Conservation (phyloP, 2,329 filamentous ascomycete genomes). For the Orbilia javanica region DNA sequence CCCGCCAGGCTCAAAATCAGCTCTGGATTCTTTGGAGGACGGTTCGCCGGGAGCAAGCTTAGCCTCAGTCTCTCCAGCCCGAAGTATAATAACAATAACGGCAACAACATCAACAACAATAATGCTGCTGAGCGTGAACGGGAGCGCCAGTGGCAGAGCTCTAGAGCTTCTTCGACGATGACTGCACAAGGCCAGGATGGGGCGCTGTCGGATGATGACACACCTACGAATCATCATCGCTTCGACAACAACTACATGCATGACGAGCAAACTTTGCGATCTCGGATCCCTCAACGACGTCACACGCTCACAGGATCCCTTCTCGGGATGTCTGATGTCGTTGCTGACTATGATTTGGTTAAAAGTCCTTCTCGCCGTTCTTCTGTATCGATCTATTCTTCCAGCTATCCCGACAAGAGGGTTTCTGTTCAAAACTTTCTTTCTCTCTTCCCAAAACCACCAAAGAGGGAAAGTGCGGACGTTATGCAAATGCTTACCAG, state of each 20-base stretch:
- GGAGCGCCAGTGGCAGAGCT: conserved; percentile 39
- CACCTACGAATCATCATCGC: neutral
- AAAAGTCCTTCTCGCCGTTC: conserved; percentile 10
- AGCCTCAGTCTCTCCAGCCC: conserved; percentile 20
- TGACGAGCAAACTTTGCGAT: neutral
- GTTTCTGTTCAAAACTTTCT: conserved; percentile 12
- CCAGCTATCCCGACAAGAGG: conserved; percentile 2
- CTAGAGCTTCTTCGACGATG: conserved; percentile 46
- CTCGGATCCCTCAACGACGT: conserved; percentile 23
- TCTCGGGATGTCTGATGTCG: neutral
- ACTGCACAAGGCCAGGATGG: conserved; percentile 23
- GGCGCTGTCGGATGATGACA: conserved; percentile 34
- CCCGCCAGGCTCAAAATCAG: conserved; percentile 22
- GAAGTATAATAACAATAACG: neutral
- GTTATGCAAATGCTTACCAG: conserved; percentile 14
- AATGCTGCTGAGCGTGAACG: neutral
- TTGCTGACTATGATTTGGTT: neutral
- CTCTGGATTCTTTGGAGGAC: conserved; percentile 49
- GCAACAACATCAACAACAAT: too few species aligned
- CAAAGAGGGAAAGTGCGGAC: conserved; percentile 18
- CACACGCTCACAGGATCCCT: conserved; percentile 43
- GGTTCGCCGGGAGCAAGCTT: conserved; percentile 28
- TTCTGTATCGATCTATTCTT: neutral
- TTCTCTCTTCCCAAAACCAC: conserved; percentile 34
- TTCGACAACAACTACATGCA: neutral